phyloP scores from a whole-genome alignment of 768 basidiomycete genomes.

The Aureoboletus auriporus region DNA sequence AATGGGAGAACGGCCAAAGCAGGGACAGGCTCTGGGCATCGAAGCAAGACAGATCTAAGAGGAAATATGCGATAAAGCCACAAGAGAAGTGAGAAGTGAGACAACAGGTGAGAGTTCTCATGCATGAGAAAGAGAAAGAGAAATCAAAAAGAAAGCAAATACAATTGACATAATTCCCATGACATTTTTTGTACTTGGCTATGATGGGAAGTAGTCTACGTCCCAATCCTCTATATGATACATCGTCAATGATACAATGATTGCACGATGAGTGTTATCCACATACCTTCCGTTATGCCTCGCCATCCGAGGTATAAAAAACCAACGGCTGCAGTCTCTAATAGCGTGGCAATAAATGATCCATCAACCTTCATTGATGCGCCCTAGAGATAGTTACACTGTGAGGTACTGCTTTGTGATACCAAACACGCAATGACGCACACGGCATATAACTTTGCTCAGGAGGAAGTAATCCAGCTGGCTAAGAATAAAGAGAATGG shows the following conservation, averaged over 20 bases:
- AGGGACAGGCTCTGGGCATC: background rate
- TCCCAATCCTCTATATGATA: constrained; percentile 45
- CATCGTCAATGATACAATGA: constrained; percentile 1
- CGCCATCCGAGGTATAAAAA: constrained; percentile 77
- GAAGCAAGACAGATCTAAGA: background rate
- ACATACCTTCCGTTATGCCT: constrained; percentile 83
- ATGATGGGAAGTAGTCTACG: constrained; percentile 46
- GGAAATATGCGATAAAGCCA: background rate
- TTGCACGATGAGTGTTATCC: background rate
- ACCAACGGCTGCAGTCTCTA: constrained; percentile 73
- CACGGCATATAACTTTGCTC: constrained; percentile 68
- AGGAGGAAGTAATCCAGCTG: constrained; percentile 86
- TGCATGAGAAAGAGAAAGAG: background rate
- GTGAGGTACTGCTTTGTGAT: constrained; percentile 8
- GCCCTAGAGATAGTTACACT: constrained; percentile 36
- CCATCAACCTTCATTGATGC: constrained; percentile 75
- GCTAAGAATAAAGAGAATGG: constrained; percentile 70
- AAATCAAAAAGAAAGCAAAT: constrained; percentile 11
- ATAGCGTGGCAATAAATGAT: constrained; percentile 78
- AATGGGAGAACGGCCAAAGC: background rate
- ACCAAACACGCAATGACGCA: constrained; percentile 29
- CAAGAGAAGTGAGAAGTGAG: background rate
- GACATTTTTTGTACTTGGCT: background rate
- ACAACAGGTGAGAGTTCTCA: constrained; percentile 8
- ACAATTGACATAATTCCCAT: constrained; percentile 6